Evolutionary conservation across 1,284 basidiomycete genomes (phyloP), one percentile per base, ranked within the genome.

Genomic region (Apiotrichum veenhuisii): DNA sequence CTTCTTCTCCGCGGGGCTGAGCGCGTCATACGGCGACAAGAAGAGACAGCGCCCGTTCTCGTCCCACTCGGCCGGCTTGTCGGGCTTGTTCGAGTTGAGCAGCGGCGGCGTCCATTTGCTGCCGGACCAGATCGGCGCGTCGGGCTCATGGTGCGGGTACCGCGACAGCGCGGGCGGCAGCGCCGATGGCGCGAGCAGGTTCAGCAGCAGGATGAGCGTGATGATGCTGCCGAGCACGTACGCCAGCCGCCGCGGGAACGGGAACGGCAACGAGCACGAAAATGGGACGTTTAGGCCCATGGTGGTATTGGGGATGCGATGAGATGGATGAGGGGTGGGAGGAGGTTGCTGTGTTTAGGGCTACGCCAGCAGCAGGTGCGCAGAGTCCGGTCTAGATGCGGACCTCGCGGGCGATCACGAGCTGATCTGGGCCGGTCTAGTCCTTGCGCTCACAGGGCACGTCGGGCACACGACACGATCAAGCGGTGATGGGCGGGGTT

Each of bases 41-140:
- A 77, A 77, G 27, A 73, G 65, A 57, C 76, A 77, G 34, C 64
- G 62, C 12, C 76, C 76, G 49, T 72, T 64, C 52, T 76, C 73
- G 54, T 76, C 76, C 54, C 70, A 76, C 58, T 75, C 75, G 25
- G 50, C 42, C 2, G 73, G 74, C 33, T 62, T 49, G 15, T 67
- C 62, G 5, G 67, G 67, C 2, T 57, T 54, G 43, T 62, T 63
- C 12, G 68, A 62, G 50, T 69, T 69, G 38, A 71, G 56, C 36
- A 74, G 67, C 1, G 70, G 68, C 14, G 74, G 74, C 4, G 70
- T 57, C 74, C 74, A 76, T 61, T 74, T 76, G 27, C 64, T 63
- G 1, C 67, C 62, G 17, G 68, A 70, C 52, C 69, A 70, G 36
- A 66, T 65, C 4, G 71, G 64, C 9, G 67, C 64, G 52, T 73